Evolutionary conservation across 2,329 filamentous ascomycete species (phyloP).

Genomic region (Dactylellina haptotyla): DNA sequence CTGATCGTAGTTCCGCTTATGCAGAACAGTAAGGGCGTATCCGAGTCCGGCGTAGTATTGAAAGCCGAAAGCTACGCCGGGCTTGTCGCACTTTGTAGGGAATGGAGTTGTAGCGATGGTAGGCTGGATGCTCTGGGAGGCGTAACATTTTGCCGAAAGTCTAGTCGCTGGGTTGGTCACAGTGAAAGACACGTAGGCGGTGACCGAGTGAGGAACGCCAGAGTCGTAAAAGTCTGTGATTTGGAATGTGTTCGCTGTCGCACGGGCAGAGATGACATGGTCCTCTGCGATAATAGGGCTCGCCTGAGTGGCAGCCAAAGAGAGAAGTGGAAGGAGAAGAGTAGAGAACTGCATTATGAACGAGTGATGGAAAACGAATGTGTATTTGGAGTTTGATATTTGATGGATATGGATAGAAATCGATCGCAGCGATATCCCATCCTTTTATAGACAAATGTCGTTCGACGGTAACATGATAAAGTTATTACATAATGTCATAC

Average conservation of each 20-base stretch:
- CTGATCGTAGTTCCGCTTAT: constrained; percentile 28
- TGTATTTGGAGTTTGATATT: not conserved
- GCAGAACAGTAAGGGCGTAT: constrained; percentile 32
- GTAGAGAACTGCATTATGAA: constrained; percentile 32
- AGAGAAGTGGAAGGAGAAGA: constrained; percentile 27
- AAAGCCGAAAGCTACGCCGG: constrained; percentile 24
- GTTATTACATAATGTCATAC: not conserved
- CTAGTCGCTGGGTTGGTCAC: constrained; percentile 5
- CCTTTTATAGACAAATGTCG: not conserved
- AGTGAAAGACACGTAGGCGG: constrained; percentile 27
- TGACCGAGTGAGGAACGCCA: constrained; percentile 21
- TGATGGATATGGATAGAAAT: not conserved
- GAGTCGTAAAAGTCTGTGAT: constrained; percentile 29
- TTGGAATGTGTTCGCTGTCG: constrained; percentile 8
- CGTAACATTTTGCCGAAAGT: constrained; percentile 11
- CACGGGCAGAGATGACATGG: constrained; percentile 11
- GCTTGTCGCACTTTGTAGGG: constrained; percentile 23
- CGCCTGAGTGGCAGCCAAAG: constrained; percentile 14
- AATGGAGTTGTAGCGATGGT: constrained; percentile 25
- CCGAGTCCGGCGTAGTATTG: constrained; percentile 16
- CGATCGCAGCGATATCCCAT: not conserved
- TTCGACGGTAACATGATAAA: not conserved
- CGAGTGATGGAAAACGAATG: not conserved
- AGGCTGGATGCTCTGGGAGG: not conserved
- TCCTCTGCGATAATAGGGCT: constrained; percentile 6